Percentiles rank a stretch among this genome's conserved stretches.
Conservation (phyloP, 2,329 filamentous ascomycete genomes). For the Diaporthe sp. region DNA sequence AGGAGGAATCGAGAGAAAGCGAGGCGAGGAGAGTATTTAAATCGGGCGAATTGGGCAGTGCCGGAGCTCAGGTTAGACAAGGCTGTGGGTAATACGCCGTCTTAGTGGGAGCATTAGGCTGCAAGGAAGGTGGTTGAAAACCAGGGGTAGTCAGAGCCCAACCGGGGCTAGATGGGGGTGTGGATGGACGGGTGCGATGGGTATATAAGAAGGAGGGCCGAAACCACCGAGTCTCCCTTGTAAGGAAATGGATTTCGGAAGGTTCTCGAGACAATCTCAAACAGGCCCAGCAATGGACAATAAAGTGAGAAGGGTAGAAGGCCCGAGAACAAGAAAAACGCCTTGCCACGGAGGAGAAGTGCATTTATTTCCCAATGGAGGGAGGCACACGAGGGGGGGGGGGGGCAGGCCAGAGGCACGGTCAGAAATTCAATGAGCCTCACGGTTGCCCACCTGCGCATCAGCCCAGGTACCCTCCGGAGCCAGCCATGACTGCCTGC, state of each 20-base stretch:
- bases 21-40: constrained; percentile 42
- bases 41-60: constrained; percentile 46
- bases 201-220: constrained; percentile 28
- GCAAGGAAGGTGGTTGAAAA: constrained; percentile 37
- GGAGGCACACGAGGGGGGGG: constrained; percentile 13
- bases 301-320: constrained; percentile 38
- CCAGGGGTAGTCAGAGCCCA: constrained; percentile 42
- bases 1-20: constrained; percentile 46
- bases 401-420: constrained; percentile 34
- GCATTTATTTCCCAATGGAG: constrained; percentile 44
- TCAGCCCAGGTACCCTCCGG: background rate
- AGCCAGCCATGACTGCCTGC: constrained; percentile 34
- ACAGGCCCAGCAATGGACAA: background rate
- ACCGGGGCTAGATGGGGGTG: constrained; percentile 29
- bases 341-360: constrained; percentile 38
- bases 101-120: constrained; percentile 37
- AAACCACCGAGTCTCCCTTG: constrained; percentile 23
- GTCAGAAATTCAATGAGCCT: constrained; percentile 14
- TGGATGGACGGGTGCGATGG: constrained; percentile 14
- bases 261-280: background rate
- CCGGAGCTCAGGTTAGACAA: constrained; percentile 41
- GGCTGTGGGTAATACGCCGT: constrained; percentile 45
- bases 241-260: constrained; percentile 2
- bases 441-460: constrained; percentile 25
- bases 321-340: constrained; percentile 41